These are phyloP conservation scores for Hexamita inflata DNA, from an alignment of 208 protist genomes.

Conservation along the genomic window DNA sequence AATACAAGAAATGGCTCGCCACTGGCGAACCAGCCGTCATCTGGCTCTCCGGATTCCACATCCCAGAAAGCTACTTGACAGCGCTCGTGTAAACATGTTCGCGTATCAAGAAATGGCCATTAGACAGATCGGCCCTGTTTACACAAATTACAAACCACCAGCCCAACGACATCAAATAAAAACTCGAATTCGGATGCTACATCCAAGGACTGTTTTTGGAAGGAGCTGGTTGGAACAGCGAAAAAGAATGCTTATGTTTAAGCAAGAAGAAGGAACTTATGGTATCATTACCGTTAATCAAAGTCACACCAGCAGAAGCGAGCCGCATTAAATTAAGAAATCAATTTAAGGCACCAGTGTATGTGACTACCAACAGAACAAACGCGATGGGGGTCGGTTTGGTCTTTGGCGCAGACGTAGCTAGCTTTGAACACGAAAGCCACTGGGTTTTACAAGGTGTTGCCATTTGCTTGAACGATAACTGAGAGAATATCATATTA, in stretches of 20 bases:
- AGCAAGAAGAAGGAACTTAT: constrained; percentile 84
- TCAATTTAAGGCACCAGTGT: constrained; percentile 88
- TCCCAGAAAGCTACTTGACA: constrained; percentile 88
- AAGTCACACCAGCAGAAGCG: constrained; percentile 81
- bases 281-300: constrained; percentile 79
- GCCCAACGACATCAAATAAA: constrained; percentile 56
- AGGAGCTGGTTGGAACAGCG: constrained; percentile 78
- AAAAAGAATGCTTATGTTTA: constrained; percentile 56
- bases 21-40: constrained; percentile 85
- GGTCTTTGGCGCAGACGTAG: constrained; percentile 85
- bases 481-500: too few relatives aligned
- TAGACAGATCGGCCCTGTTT: constrained; percentile 68
- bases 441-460: constrained; percentile 85
- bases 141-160: constrained; percentile 54
- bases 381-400: constrained; percentile 87
- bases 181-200: constrained; percentile 77
- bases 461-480: constrained; percentile 50
- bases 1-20: constrained; percentile 78
- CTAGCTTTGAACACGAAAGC: constrained; percentile 66
- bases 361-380: constrained; percentile 78
- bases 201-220: constrained; percentile 82
- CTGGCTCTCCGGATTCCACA: constrained; percentile 92
- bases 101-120: constrained; percentile 81
- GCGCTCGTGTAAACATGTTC: constrained; percentile 90
- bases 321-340: constrained; percentile 68